Conservation (phyloP, 2,329 filamentous ascomycete genomes). For the Xylariales sp. region DNA sequence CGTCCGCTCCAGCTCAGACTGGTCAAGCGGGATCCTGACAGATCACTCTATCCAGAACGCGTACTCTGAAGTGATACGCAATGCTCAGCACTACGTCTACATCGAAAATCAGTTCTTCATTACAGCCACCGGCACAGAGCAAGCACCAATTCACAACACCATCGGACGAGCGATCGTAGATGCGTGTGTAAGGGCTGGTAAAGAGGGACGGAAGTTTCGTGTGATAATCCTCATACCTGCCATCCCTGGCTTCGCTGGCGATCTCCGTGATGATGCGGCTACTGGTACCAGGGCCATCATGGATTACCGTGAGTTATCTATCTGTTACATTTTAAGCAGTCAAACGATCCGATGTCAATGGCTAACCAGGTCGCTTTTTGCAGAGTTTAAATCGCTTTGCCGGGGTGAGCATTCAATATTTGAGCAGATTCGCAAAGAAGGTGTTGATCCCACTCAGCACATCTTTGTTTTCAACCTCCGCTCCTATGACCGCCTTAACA, state of each 20-base stretch:
- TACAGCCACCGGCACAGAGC: conserved; percentile 85
- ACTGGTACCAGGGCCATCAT: conserved; percentile 90
- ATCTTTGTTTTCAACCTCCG: conserved; percentile 94
- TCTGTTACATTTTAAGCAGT: background rate
- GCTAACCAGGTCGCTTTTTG: background rate
- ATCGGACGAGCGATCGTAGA: conserved; percentile 90
- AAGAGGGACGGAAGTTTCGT: conserved; percentile 82
- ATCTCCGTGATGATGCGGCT: conserved; percentile 78
- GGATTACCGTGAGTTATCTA: conserved; percentile 64
- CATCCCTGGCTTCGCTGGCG: conserved; percentile 90
- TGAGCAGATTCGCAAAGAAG: conserved; percentile 67
- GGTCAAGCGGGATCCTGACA: conserved; percentile 84
- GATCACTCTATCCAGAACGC: conserved; percentile 87
- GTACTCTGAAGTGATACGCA: conserved; percentile 78
- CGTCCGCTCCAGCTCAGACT: conserved; percentile 86
- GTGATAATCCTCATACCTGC: conserved; percentile 89
- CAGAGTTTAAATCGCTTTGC: conserved; percentile 85
- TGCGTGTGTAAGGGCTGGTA: conserved; percentile 73
- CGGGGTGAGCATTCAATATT: conserved; percentile 90
- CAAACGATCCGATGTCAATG: background rate
- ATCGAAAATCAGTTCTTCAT: conserved; percentile 99
- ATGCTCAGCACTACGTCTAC: conserved; percentile 89
- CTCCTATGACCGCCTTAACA: conserved; percentile 88
- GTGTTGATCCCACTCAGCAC: conserved; percentile 73
- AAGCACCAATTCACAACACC: conserved; percentile 79